Evolutionary conservation across 257 asterid species (phyloP), one percentile per base, ranked within the genome.

Genomic region (Forsythia suspensa): DNA sequence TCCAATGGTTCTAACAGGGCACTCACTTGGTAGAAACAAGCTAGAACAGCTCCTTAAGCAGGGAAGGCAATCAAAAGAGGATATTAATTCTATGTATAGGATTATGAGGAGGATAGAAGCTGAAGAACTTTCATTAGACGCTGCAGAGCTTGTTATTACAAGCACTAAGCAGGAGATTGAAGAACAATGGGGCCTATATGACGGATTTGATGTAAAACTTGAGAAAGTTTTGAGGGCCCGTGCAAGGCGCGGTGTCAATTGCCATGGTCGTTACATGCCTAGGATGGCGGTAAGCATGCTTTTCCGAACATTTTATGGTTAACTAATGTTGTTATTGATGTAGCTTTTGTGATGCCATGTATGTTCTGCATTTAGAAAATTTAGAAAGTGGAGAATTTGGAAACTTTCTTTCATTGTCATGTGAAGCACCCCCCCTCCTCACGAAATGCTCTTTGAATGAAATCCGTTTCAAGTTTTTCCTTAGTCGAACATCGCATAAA

Each of bases 161-260:
- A 74, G 77, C 70, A 74, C 77, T 40, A 74, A 52, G 77, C 77
- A 74, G 69, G 77, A 74, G 70, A 74, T 74, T 38, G 77, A 74
- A 5, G 77, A 74, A 52, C 77, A 74, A 15, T 52, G 77, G 77
- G 77, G 77, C 2, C 77, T 74, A 24, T 74, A 74, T 51, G 77
- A 74, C 37, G 77, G 77, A 39, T 74, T 48, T 51, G 77, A 74
- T 74, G 77, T 74, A 15, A 74, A 74, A 7, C 69, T 74, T 37
- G 77, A 63, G 70, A 63, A 29, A 63, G 40, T 63, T 29, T 29
- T 63, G 40, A 63, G 70, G 40, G 70, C 40, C 0, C 40, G 70
- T 63, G 70, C 70, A 63, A 63, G 70, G 6, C 70, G 70, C 9
- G 39, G 70, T 40, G 70, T 63, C 40, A 63, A 63, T 29, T 29